Conservation (phyloP, 768 basidiomycete genomes). For the Leccinellum luteum region DNA sequence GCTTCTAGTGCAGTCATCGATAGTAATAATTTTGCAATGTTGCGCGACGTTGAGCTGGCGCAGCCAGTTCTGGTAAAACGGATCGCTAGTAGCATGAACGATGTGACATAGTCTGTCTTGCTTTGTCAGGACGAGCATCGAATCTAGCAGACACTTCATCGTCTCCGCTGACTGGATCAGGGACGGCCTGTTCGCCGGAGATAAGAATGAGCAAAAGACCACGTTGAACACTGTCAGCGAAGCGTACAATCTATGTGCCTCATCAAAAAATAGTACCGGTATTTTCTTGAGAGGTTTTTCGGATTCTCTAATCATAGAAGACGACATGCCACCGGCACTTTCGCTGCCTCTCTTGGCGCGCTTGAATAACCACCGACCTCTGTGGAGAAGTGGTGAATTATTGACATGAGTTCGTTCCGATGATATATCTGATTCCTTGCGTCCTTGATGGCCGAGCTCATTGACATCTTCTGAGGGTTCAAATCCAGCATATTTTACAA, state of each 20-base stretch:
- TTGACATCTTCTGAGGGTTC: constrained; percentile 37
- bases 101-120: constrained; percentile 84
- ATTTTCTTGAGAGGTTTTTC: constrained; percentile 58
- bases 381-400: constrained; percentile 27
- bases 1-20: constrained; percentile 74
- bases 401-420: constrained; percentile 46
- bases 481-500: constrained; percentile 74
- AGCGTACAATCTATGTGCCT: constrained; percentile 77
- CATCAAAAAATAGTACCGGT: constrained; percentile 82
- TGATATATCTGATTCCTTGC: constrained; percentile 32
- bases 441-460: constrained; percentile 21
- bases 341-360: constrained; percentile 25
- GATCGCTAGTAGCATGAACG: constrained; percentile 79
- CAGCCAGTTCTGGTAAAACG: constrained; percentile 83
- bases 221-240: neutral
- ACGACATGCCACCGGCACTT: constrained; percentile 33
- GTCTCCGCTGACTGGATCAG: constrained; percentile 75
- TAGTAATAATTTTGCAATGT: constrained; percentile 81
- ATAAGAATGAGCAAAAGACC: neutral
- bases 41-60: constrained; percentile 78
- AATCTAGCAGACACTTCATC: constrained; percentile 83
- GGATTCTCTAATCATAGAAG: constrained; percentile 28
- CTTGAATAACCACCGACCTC: constrained; percentile 29
- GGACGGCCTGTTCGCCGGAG: constrained; percentile 49
- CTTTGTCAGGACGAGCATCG: constrained; percentile 84